Percentiles rank a stretch among this genome's conserved stretches.
Conservation (phyloP, 73 alveolate species). For the Tetrahymena malaccensis region DNA sequence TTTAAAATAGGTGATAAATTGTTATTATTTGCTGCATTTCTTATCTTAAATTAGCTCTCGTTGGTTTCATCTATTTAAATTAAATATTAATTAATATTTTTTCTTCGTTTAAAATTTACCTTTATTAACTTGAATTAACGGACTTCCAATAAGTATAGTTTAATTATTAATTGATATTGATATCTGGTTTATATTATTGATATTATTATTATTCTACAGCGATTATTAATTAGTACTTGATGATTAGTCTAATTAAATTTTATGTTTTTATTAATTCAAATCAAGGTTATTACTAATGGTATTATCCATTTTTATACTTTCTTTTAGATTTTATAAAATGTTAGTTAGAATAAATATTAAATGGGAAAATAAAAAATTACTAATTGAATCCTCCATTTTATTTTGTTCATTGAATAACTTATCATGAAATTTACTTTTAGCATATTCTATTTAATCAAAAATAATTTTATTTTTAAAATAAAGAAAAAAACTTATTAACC, state of each 20-base stretch:
- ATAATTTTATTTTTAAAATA: not conserved
- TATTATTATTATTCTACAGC: not conserved
- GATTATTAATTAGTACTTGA: not conserved
- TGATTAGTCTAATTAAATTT: not conserved
- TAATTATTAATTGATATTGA: not conserved
- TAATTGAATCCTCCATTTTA: not conserved
- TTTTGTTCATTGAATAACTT: not conserved
- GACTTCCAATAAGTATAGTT: not conserved
- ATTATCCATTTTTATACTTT: not conserved
- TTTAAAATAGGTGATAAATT: not conserved
- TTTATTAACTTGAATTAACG: not conserved
- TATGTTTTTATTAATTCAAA: not conserved
- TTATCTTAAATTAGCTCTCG: not conserved
- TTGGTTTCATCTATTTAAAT: not conserved
- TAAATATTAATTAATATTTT: not conserved
- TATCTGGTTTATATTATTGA: not conserved
- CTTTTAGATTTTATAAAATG: not conserved
- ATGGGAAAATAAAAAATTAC: not conserved
- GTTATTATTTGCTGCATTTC: not conserved
- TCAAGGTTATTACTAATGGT: not conserved
- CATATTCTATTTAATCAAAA: not conserved
- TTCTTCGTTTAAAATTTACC: not conserved
- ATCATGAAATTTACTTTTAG: not conserved
- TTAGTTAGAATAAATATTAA: not conserved
- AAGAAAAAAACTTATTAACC: not conserved